phyloP scores from a whole-genome alignment of 2,329 filamentous ascomycete species.

The Xylariaceae sp. region DNA sequence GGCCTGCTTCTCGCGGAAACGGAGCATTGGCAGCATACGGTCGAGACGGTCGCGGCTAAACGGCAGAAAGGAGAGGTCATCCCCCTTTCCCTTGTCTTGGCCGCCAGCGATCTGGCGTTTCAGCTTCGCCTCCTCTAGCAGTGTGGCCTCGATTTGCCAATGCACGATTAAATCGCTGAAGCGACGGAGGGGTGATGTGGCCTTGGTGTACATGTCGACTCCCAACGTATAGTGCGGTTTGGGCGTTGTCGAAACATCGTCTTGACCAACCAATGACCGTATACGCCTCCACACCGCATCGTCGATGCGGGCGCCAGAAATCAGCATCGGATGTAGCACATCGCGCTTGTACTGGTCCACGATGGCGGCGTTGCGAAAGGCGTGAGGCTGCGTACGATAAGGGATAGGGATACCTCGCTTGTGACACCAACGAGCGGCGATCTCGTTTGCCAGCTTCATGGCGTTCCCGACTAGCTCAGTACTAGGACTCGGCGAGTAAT shows the following conservation, averaged over 20 bases:
- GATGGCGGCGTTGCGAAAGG: conserved; percentile 35
- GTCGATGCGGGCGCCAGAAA: conserved; percentile 33
- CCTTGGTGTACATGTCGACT: conserved; percentile 57
- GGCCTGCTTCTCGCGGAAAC: conserved; percentile 50
- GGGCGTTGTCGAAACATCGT: conserved; percentile 50
- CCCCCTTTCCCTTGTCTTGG: conserved; percentile 17
- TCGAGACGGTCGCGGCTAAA: conserved; percentile 42
- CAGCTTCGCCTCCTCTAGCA: conserved; percentile 42
- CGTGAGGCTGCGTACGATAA: conserved; percentile 50
- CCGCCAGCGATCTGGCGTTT: conserved; percentile 36
- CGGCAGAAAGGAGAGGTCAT: conserved; percentile 39
- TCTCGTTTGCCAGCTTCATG: conserved; percentile 63
- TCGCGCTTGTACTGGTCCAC: conserved; percentile 38
- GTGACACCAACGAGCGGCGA: conserved; percentile 58
- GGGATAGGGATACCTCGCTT: conserved; percentile 56
- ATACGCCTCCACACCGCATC: conserved; percentile 33
- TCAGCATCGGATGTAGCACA: conserved; percentile 39
- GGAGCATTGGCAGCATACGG: conserved; percentile 46
- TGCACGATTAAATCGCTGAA: conserved; percentile 60
- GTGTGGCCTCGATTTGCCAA: conserved; percentile 61
- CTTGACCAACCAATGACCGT: conserved; percentile 44
- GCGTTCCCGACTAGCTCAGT: conserved; percentile 43
- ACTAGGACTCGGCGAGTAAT: conserved; percentile 30
- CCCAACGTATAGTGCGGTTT: conserved; percentile 56
- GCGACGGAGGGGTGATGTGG: conserved; percentile 62